Percentiles rank a stretch among this genome's conserved stretches.
These are phyloP conservation scores for Psilocybe azurescens DNA, from an alignment of 768 basidiomycete species.

Conservation along the genomic window DNA sequence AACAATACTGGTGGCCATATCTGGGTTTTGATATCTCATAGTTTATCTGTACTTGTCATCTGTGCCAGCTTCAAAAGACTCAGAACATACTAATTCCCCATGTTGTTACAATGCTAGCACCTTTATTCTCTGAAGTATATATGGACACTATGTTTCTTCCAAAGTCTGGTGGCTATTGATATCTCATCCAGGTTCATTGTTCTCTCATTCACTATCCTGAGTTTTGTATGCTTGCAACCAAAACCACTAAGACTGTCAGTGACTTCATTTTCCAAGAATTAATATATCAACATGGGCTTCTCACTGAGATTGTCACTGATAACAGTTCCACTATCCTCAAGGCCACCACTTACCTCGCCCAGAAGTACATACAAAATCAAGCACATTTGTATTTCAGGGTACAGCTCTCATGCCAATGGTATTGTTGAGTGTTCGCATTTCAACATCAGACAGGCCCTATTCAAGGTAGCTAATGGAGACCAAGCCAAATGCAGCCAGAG, in stretches of 20 bases:
- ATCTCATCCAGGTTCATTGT: conserved; percentile 14
- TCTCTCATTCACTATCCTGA: conserved; percentile 8
- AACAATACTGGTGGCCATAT: conserved; percentile 1
- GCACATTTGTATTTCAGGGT: conserved; percentile 44
- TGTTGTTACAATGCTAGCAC: background rate
- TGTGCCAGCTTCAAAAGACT: background rate
- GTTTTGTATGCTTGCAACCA: conserved; percentile 19
- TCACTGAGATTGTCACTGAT: conserved; percentile 42
- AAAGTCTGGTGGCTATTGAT: background rate
- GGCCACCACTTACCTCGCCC: conserved; percentile 10
- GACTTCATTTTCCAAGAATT: conserved; percentile 35
- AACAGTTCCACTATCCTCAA: conserved; percentile 29
- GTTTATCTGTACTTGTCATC: background rate
- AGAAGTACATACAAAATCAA: conserved; percentile 37
- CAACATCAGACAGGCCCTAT: conserved; percentile 33
- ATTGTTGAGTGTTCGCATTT: conserved; percentile 35
- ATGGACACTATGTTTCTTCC: background rate
- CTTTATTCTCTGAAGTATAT: background rate
- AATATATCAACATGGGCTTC: conserved; percentile 36
- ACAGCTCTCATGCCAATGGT: conserved; percentile 45
- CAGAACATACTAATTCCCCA: background rate
- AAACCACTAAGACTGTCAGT: conserved; percentile 30
- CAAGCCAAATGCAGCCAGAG: conserved; percentile 7
- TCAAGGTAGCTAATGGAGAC: conserved; percentile 36
- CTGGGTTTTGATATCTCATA: background rate